These are phyloP conservation scores for Microstroma glucosiphilum DNA, from an alignment of 1,284 basidiomycete species.

Conservation along the genomic window DNA sequence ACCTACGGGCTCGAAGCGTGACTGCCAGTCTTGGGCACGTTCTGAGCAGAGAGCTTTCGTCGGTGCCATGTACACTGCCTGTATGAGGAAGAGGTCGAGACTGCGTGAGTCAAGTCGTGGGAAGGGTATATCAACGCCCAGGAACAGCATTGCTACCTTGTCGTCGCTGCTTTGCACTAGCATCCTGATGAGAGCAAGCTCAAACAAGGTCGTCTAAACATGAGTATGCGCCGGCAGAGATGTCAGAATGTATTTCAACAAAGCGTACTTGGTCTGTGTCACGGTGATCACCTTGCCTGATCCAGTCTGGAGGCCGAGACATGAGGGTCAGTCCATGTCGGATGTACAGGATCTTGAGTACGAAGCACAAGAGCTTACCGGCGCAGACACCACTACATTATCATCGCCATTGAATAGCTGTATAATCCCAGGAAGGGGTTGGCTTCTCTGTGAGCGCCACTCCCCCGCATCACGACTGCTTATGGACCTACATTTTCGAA, in stretches of 20 bases:
- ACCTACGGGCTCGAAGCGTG: constrained; percentile 69
- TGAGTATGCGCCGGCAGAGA: neutral
- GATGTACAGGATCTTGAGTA: neutral
- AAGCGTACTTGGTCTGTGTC: neutral
- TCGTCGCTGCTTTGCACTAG: constrained; percentile 53
- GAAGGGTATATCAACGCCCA: no score
- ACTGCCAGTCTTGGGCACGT: constrained; percentile 72
- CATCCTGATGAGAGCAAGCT: constrained; percentile 77
- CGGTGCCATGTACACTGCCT: constrained; percentile 88
- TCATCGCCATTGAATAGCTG: constrained; percentile 65
- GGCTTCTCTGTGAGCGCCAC: neutral
- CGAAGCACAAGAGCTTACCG: constrained; percentile 28
- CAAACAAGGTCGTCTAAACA: constrained; percentile 66
- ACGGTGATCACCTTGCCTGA: neutral
- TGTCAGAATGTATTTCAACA: neutral
- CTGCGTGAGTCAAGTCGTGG: neutral
- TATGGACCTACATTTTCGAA: neutral
- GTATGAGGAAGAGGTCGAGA: constrained; percentile 51
- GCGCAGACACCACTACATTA: constrained; percentile 62
- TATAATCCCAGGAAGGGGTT: constrained; percentile 2
- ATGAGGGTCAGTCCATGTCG: no score
- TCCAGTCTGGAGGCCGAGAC: neutral
- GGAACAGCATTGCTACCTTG: neutral
- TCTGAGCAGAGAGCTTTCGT: constrained; percentile 81
- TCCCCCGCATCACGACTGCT: neutral